These are phyloP conservation scores for Myochromella boudieri DNA, from an alignment of 768 basidiomycete genomes.

Conservation along the genomic window DNA sequence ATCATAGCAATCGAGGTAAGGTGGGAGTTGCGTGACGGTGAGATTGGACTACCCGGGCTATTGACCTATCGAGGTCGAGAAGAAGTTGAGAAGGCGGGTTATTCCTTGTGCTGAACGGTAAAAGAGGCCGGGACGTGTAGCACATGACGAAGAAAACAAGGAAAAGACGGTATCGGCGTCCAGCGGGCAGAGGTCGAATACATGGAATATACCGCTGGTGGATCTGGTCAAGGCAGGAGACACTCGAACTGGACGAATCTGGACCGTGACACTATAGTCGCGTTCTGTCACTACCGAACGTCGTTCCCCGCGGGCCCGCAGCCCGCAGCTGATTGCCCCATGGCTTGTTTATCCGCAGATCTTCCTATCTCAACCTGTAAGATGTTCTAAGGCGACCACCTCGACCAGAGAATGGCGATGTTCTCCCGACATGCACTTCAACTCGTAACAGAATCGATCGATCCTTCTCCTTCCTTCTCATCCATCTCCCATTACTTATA, in stretches of 20 bases:
- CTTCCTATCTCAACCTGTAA: no score
- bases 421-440: constrained; percentile 8
- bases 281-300: no score
- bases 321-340: constrained; percentile 2
- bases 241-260: background rate
- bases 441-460: no score
- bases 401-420: no score
- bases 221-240: constrained; percentile 2
- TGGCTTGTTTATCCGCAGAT: constrained; percentile 4
- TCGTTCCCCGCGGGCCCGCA: no score
- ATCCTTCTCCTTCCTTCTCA: no score
- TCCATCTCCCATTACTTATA: no score
- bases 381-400: no score
- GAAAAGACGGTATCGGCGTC: constrained; percentile 13
- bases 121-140: constrained; percentile 12
- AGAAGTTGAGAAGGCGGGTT: constrained; percentile 8
- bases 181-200: constrained; percentile 4
- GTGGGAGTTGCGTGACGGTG: background rate
- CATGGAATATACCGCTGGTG: constrained; percentile 8
- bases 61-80: constrained; percentile 3
- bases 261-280: background rate
- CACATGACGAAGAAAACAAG: constrained; percentile 21
- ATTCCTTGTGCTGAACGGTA: constrained; percentile 18
- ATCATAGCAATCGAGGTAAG: constrained; percentile 18
- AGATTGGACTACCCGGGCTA: no score